Evolutionary conservation across 176 grass and related monocot species (phyloP).

Genomic region (Lolium perenne): DNA sequence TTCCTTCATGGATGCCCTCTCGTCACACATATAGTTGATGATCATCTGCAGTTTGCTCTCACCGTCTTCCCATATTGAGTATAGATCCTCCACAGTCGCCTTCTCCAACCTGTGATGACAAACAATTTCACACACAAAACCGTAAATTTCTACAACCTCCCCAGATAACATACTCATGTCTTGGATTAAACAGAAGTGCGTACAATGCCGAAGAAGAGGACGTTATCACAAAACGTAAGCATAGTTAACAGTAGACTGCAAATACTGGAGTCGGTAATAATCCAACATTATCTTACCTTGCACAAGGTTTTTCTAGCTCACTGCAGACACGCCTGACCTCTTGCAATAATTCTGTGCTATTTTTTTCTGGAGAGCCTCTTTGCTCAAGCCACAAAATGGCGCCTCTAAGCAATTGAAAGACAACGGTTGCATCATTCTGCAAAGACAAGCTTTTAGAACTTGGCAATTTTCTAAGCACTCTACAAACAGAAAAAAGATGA

Average conservation of each 20-base stretch:
- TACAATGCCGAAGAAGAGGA: neutral
- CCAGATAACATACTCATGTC: neutral
- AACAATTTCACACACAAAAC: neutral
- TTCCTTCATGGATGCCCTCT: slow-evolving; percentile 8
- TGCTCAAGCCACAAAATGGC: slow-evolving; percentile 28
- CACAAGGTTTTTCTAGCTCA: slow-evolving; percentile 25
- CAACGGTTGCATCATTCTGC: slow-evolving; percentile 37
- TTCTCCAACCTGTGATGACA: slow-evolving; percentile 30
- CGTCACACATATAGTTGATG: slow-evolving; percentile 24
- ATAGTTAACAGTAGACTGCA: neutral
- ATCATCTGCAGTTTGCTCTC: slow-evolving; percentile 42
- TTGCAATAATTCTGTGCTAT: slow-evolving; percentile 28
- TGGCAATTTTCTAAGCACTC: neutral
- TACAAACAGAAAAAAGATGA: neutral
- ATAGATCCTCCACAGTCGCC: slow-evolving; percentile 25
- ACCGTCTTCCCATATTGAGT: slow-evolving; percentile 42
- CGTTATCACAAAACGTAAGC: neutral
- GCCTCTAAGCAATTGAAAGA: slow-evolving; percentile 41
- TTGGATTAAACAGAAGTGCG: neutral
- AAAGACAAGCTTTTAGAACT: slow-evolving; percentile 7
- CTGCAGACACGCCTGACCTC: slow-evolving; percentile 33
- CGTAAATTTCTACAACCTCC: neutral
- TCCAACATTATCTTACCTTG: slow-evolving; percentile 40
- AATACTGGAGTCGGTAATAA: neutral
- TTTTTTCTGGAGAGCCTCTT: slow-evolving; percentile 12